Conservation (phyloP, 2,329 filamentous ascomycete genomes). For the Diaporthe longicolla region DNA sequence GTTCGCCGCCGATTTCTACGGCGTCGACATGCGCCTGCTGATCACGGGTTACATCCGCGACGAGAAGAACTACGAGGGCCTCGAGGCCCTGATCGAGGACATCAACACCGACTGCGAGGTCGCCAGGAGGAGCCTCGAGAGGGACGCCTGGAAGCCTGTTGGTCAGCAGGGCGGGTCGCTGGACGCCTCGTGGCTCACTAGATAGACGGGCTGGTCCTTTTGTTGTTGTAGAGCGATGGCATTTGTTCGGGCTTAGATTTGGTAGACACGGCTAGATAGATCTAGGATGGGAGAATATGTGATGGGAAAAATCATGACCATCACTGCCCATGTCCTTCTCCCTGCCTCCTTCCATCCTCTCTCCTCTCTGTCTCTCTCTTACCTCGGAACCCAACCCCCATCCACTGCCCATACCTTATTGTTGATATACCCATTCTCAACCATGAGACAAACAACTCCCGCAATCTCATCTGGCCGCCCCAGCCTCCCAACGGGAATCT, state of each 20-base stretch:
- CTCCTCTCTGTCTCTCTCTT: not conserved
- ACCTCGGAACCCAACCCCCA: constrained; percentile 34
- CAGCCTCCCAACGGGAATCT: constrained; percentile 33
- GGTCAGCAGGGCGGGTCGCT: constrained; percentile 50
- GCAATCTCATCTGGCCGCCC: constrained; percentile 37
- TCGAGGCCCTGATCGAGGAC: constrained; percentile 88
- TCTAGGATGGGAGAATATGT: not conserved
- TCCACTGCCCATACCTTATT: constrained; percentile 41
- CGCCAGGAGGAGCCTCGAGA: constrained; percentile 77
- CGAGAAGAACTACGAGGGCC: constrained; percentile 87
- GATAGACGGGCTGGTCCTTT: constrained; percentile 17
- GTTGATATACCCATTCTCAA: constrained; percentile 36
- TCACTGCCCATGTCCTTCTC: not conserved
- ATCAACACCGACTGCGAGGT: constrained; percentile 92
- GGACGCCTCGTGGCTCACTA: constrained; percentile 42
- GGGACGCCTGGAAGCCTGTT: constrained; percentile 71
- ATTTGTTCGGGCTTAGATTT: not conserved
- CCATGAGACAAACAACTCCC: constrained; percentile 33
- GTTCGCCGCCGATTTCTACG: constrained; percentile 89
- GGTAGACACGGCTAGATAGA: constrained; percentile 22
- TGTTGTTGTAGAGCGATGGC: not conserved
- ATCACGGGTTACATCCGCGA: constrained; percentile 90
- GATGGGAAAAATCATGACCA: not conserved
- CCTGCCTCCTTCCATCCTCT: not conserved
- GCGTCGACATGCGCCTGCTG: constrained; percentile 80